Conservation (phyloP, 768 basidiomycete species). For the Mrakia gelida region DNA sequence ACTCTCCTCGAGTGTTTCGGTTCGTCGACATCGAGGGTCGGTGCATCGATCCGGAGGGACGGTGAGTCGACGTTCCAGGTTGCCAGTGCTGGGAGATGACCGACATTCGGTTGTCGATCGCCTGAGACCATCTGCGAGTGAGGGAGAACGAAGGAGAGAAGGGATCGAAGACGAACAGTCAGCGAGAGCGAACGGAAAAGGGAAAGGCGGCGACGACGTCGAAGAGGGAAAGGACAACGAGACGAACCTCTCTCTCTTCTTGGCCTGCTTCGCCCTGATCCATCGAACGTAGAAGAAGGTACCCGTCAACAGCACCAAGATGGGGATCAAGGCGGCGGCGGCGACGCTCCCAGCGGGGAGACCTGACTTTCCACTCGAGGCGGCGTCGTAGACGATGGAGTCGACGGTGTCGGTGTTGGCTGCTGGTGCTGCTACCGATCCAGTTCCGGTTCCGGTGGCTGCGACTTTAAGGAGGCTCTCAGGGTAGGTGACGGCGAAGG, state of each 20-base stretch:
- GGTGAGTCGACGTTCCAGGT: conserved; percentile 25
- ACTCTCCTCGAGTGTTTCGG: conserved; percentile 19
- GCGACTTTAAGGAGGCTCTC: background rate
- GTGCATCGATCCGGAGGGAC: conserved; percentile 18
- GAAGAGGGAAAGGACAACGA: background rate
- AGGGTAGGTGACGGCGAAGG: conserved; percentile 29
- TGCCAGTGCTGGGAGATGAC: conserved; percentile 32
- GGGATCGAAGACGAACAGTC: background rate
- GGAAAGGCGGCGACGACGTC: background rate
- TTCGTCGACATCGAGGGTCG: conserved; percentile 13
- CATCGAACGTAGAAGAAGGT: conserved; percentile 22
- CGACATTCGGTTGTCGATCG: conserved; percentile 32
- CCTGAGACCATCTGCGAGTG: conserved; percentile 24
- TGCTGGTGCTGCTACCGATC: conserved; percentile 14
- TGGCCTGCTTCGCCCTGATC: conserved; percentile 22
- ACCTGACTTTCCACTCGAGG: conserved; percentile 4
- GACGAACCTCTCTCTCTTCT: conserved; percentile 31
- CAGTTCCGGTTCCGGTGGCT: conserved; percentile 9
- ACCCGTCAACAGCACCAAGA: conserved; percentile 14
- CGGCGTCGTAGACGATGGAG: conserved; percentile 3
- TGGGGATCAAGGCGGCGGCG: conserved; percentile 23
- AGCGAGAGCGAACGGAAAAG: background rate
- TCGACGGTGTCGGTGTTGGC: conserved; percentile 20
- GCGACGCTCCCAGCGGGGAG: conserved; percentile 22
- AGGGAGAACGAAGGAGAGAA: background rate